Base-by-base conservation (phyloP, 768 basidiomycete genomes). In the Kwoniella sp. region DNA sequence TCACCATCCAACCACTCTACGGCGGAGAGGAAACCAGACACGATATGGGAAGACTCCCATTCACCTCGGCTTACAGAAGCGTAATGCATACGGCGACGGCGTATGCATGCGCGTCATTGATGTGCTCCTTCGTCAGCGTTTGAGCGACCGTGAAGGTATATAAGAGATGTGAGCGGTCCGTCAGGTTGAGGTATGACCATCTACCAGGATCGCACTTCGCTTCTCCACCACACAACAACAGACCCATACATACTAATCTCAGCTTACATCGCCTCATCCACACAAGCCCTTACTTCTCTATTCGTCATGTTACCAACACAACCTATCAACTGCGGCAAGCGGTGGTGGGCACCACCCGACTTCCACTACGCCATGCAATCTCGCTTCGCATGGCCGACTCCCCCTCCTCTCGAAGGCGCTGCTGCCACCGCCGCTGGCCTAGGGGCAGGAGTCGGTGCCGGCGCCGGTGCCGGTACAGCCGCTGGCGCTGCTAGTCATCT, bases 311-410 rank as follows among this genome's bases (percentile, higher is more conserved):
- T 65, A 1, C 63, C 63, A 26, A 53, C 57, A 15, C 63, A 58
- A 50, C 56, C 56, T 22, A 51, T 30, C 48, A 65, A 65, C 30
- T 48, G 45, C 28, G 45, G 55, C 34, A 37, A n/a, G 23, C 7
- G 30, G 2, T 64, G 63, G 63, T 64, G 63, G 63, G 25, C 22
- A 37, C 56, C 28, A 2, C 60, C 55, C 48, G 55, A 51, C 47
- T 34, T 55, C 17, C 41, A 55, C 23, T 63, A 57, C 55, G 7
- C 57, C 37, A 45, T 48, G 52, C 38, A 47, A 29, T 52, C 47
- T 8, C 29, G 63, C 34, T 64, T 64, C 56, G 55, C 55, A n/a
- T 64, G 63, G 63, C 56, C 63, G 5, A 30, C 47, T n/a, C 53
- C 52, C 12, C 53, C 52, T 28, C 48, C 61, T 47, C 25, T 55